These are phyloP conservation scores for Geotrichum macrosporum DNA, from an alignment of 1,139 yeast genomes.

Conservation along the genomic window DNA sequence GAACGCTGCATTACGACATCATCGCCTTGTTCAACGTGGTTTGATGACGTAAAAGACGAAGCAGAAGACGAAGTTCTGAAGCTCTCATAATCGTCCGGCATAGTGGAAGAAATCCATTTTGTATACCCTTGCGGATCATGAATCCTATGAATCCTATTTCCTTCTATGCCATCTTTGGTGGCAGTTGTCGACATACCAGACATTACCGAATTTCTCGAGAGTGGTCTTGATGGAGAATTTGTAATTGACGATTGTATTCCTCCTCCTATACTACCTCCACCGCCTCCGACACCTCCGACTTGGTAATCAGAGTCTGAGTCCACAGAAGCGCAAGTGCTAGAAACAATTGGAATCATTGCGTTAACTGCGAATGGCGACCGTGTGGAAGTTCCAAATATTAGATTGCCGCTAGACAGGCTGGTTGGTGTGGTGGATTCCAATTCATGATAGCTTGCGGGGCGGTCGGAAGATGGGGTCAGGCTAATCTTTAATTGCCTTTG, in stretches of 20 bases:
- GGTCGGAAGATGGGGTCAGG: too few species aligned
- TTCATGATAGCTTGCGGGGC: too few species aligned
- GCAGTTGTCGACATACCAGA: slow-evolving; percentile 68
- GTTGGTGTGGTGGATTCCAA: too few species aligned
- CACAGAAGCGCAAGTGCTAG: slow-evolving; percentile 33
- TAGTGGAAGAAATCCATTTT: slow-evolving; percentile 27
- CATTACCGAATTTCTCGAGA: slow-evolving; percentile 58
- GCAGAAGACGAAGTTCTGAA: neutral
- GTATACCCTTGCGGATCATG: slow-evolving; percentile 40
- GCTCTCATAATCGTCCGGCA: slow-evolving; percentile 19
- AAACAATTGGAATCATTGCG: too few species aligned
- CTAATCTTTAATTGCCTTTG: too few species aligned
- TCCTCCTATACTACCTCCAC: slow-evolving; percentile 9
- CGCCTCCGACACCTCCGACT: slow-evolving; percentile 18
- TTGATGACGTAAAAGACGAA: neutral
- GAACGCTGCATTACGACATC: neutral
- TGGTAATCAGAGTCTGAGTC: slow-evolving; percentile 38
- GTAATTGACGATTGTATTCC: slow-evolving; percentile 13
- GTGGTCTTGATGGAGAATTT: slow-evolving; percentile 45
- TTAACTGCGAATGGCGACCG: too few species aligned
- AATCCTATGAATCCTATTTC: slow-evolving; percentile 50
- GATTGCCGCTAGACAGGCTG: too few species aligned
- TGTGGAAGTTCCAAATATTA: too few species aligned
- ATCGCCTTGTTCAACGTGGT: too few species aligned
- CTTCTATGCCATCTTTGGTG: slow-evolving; percentile 68